Evolutionary conservation across 2,329 filamentous ascomycete genomes (phyloP).

Genomic region (Nothopassalora personata): DNA sequence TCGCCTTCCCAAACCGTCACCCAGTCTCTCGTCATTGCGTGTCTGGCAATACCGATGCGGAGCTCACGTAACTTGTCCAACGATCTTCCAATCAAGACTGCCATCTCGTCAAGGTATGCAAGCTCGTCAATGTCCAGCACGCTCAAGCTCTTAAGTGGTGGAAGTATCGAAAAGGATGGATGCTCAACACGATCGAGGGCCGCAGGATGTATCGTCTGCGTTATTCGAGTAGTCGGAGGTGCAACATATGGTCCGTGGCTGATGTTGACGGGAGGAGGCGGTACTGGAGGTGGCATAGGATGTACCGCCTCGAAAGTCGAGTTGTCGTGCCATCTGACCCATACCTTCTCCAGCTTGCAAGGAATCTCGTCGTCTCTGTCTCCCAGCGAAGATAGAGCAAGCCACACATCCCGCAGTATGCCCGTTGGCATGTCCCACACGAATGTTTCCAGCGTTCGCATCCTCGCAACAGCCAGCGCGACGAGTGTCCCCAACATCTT

Average conservation of each 20-base stretch:
- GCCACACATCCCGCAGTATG: constrained; percentile 73
- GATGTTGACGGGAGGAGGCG: constrained; percentile 22
- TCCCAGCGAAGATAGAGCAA: constrained; percentile 66
- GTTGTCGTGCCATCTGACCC: constrained; percentile 81
- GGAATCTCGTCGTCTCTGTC: constrained; percentile 55
- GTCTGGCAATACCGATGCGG: constrained; percentile 63
- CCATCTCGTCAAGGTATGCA: constrained; percentile 79
- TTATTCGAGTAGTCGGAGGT: constrained; percentile 12
- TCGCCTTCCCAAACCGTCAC: constrained; percentile 59
- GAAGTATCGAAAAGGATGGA: constrained; percentile 73
- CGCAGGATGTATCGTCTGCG: constrained; percentile 21
- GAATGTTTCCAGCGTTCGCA: constrained; percentile 76
- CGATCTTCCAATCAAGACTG: constrained; percentile 67
- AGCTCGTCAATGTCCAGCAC: constrained; percentile 78
- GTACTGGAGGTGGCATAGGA: constrained; percentile 35
- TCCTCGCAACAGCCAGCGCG: constrained; percentile 70
- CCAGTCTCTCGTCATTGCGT: constrained; percentile 51
- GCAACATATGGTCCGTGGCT: constrained; percentile 13
- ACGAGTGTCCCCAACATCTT: constrained; percentile 86
- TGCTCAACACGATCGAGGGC: constrained; percentile 60
- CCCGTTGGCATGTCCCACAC: constrained; percentile 88
- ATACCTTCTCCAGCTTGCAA: constrained; percentile 66
- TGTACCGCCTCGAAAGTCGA: constrained; percentile 44
- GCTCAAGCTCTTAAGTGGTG: constrained; percentile 66
- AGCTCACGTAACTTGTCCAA: constrained; percentile 62